phyloP scores from a whole-genome alignment of 257 asterid genomes.

The Solanum corneliomulleri region DNA sequence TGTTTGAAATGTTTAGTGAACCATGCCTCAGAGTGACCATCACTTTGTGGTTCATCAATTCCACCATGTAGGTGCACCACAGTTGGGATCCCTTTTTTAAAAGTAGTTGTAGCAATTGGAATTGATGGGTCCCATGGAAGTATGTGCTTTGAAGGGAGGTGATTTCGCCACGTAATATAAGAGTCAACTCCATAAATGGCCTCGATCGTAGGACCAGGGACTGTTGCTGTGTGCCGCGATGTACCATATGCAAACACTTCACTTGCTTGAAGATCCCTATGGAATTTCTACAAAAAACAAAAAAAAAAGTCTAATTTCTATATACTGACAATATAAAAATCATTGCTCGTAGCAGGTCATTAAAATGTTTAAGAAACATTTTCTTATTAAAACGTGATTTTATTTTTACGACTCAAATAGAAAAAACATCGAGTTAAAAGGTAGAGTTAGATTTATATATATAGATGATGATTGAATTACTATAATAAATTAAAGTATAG shows the following conservation, averaged over 20 bases:
- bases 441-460: no score
- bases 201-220: constrained; percentile 92
- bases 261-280: constrained; percentile 60
- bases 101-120: constrained; percentile 51
- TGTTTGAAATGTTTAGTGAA: constrained; percentile 45
- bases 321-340: no score
- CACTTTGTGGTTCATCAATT: constrained; percentile 56
- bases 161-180: constrained; percentile 41
- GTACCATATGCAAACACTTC: constrained; percentile 65
- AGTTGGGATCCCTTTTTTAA: constrained; percentile 50
- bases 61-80: constrained; percentile 92
- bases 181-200: constrained; percentile 53
- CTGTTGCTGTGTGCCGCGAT: constrained; percentile 37
- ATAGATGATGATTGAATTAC: neutral
- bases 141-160: constrained; percentile 73
- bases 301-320: neutral
- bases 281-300: constrained; percentile 54
- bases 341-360: neutral
- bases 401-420: neutral
- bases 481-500: neutral
- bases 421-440: neutral
- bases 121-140: constrained; percentile 83
- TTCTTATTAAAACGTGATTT: neutral
- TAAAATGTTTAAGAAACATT: no score
- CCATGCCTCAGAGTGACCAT: constrained; percentile 61